phyloP scores from a whole-genome alignment of 257 asterid species.

The Plantago elongata region DNA sequence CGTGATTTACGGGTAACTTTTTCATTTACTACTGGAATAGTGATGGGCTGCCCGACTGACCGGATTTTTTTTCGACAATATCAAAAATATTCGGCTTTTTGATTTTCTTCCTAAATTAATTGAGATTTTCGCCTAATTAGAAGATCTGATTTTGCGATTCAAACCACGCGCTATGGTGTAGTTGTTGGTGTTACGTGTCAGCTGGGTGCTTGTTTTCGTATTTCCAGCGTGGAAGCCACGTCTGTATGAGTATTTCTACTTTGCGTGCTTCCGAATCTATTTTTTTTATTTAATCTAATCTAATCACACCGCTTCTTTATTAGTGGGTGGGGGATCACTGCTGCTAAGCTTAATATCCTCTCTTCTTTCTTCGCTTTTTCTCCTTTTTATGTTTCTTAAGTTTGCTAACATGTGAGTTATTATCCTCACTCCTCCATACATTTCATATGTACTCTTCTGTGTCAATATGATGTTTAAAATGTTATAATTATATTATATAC shows the following conservation, averaged over 20 bases:
- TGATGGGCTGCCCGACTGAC: background rate
- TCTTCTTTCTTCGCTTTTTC: background rate
- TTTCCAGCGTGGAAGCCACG: conserved; percentile 51
- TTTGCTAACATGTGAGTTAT: background rate
- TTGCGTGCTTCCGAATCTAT: conserved; percentile 61
- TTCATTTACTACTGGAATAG: no score
- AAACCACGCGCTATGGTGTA: conserved; percentile 2
- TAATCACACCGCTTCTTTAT: background rate
- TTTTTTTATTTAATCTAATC: background rate
- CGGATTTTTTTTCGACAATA: conserved; percentile 17
- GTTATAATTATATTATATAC: no score
- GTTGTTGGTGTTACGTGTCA: conserved; percentile 4
- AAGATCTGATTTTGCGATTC: conserved; percentile 12
- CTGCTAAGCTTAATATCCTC: no score
- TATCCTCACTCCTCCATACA: no score
- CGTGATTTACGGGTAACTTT: background rate
- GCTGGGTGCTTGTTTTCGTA: conserved; percentile 15
- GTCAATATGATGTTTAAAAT: no score
- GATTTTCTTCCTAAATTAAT: background rate
- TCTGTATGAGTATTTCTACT: conserved; percentile 23
- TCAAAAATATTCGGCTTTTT: background rate
- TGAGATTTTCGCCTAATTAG: no score
- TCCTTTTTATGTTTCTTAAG: background rate
- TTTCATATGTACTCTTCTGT: no score
- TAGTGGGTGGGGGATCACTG: conserved; percentile 1